Evolutionary conservation across 768 basidiomycete species (phyloP), one percentile per base, ranked within the genome.

Genomic region (Hydnomerulius pinastri): DNA sequence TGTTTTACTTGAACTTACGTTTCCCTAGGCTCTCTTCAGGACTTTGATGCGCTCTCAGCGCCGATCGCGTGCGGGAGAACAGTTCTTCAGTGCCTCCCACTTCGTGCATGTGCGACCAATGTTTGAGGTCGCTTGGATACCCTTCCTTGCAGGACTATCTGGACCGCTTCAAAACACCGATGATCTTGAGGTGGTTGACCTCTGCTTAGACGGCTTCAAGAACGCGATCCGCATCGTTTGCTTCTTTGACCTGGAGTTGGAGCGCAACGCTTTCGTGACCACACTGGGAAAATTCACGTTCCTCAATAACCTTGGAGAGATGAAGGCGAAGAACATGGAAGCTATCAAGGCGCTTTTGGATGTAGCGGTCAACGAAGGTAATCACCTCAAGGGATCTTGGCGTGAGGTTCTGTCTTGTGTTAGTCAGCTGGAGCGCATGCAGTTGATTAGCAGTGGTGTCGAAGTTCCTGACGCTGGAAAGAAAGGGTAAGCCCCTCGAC

Each of bases 71-170:
- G 70, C 74, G 5, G 81, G 77, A 21, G 92, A 97, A 55, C 91
- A 96, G 54, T 99, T 93, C 73, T 97, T 95, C 73, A 92, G 91
- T 55, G 97, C 97, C 1, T 97, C 92, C 0, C 91, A 98, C 63
- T 92, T 94, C 54, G 83, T 98, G 50, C 97, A 99, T 66, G 96
- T 98, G 53, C 82, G 86, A 30, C 96, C 97, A 17, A 99, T 99
- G 97, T 97, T 99, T 60, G 96, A 98, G 70, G 95, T 98, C 6
- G 95, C 93, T 18, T 99, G 97, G 97, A 98, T 98, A 73, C 86
- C 97, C 1, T 95, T 98, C 71, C 79, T 99, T 20, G 96, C 97
- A 12, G 95, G 94, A 10, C 76, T 98, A 24, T 98, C 97, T 8
- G 92, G 85, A 0, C 96, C 94, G 13, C 76, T 98, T 37, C 97